Evolutionary conservation across 169 alveolate species (phyloP), one percentile per base, ranked within the genome.

Genomic region (Eimeria acervulina): DNA sequence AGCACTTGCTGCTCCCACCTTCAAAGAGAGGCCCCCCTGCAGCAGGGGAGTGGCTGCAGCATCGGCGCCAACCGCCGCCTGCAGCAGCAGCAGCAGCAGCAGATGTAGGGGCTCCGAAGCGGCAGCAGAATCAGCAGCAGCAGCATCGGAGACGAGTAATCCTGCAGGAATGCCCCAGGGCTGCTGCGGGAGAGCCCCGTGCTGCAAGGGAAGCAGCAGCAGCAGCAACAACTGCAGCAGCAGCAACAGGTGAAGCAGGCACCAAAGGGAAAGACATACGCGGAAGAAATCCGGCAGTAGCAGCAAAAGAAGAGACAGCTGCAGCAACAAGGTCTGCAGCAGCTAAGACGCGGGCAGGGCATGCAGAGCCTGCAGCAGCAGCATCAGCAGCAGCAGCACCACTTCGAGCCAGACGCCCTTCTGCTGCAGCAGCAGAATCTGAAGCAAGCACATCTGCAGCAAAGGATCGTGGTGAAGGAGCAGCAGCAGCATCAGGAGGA

Each of bases 101-200:
- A 51, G 59, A 17, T 51, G 59, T 51, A 51, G 59, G 0, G 21
- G 21, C 7, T 0, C 59, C 7, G 87, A 8, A 38, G 31, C 87
- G 13, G 47, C 87, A 33, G 61, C 87, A 74, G 47, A 55, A 74
- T 23, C 87, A 76, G 87, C 87, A 76, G 87, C 87, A 33, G 59
- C 87, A 33, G 59, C 87, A 76, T 59, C 44, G 87, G 31, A 76
- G 87, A 36, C 87, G 87, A 1, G 87, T 76, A 2, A 76, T 76
- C 31, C 59, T 76, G 33, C 87, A 76, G 87, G 87, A 76, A 42
- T 13, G 44, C 87, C 87, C 87, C 87, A 76, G 87, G 44, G 59
- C 59, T 40, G 7, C 87, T 12, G 36, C 87, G 15, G 52, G 19
- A 42, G 87, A n/a, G 17, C 28, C 61, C 55, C 87, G 52, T 76